A percentile compares a stretch with the other conserved stretches of the same genome.
Evolutionary conservation across 2,329 filamentous ascomycete genomes (phyloP).

Genomic region (Reticulascus tulasneorum): DNA sequence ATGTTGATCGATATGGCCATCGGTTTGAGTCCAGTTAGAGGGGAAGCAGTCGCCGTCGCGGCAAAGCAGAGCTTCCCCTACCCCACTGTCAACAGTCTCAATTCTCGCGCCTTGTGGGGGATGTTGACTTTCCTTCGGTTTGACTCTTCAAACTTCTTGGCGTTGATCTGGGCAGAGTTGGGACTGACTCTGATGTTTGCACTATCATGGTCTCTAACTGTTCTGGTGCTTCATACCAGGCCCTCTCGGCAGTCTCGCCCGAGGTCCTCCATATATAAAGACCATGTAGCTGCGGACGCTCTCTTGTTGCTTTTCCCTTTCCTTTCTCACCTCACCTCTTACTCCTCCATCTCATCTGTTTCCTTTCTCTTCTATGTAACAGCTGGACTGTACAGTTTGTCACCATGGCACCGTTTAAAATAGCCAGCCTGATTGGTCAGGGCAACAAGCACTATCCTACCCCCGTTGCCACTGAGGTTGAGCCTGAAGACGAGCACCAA

Average conservation of each 20-base stretch:
- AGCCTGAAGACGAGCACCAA: constrained; percentile 12
- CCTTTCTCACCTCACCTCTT: constrained; percentile 8
- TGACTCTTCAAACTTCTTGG: constrained; percentile 15
- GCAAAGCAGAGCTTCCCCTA: background rate
- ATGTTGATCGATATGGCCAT: constrained; percentile 15
- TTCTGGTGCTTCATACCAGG: no score
- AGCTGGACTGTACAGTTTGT: constrained; percentile 14
- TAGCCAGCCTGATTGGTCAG: constrained; percentile 14
- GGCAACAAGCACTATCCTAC: constrained; percentile 14
- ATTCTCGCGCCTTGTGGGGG: constrained; percentile 5
- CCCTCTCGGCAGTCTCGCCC: no score
- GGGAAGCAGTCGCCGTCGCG: background rate
- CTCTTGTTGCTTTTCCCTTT: background rate
- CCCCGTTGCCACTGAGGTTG: constrained; percentile 12
- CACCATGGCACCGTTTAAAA: constrained; percentile 13
- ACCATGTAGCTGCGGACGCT: no score
- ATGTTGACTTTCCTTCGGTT: constrained; percentile 14
- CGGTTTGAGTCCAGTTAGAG: constrained; percentile 9
- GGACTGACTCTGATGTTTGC: no score
- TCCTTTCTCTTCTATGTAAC: constrained; percentile 9
- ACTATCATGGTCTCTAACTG: no score
- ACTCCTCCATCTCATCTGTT: constrained; percentile 7
- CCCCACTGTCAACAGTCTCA: background rate
- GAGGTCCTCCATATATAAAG: no score
- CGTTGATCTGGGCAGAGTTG: constrained; percentile 16